Evolutionary conservation across 208 protist species (phyloP).

Genomic region (Trypanosoma brucei): DNA sequence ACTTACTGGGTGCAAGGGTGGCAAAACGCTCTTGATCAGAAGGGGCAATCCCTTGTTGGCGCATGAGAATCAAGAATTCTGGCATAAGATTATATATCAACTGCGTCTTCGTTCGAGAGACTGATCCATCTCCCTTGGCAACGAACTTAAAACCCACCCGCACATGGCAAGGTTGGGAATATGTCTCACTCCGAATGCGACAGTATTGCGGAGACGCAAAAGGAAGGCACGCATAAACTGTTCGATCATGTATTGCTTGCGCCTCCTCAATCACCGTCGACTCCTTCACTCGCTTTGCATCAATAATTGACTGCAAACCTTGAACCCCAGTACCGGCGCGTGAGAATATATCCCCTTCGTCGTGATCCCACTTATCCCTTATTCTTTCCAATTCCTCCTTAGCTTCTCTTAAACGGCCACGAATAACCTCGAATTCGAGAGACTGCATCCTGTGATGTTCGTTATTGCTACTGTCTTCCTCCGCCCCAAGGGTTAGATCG

Average conservation of each 20-base stretch:
- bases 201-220: constrained; percentile 84
- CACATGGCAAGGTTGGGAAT: constrained; percentile 78
- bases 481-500: constrained; percentile 28
- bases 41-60: constrained; percentile 41
- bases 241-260: constrained; percentile 56
- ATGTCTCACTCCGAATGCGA: constrained; percentile 76
- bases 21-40: constrained; percentile 46
- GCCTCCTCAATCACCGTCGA: constrained; percentile 60
- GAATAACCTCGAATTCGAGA: constrained; percentile 54
- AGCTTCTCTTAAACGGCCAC: constrained; percentile 46
- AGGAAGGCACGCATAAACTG: constrained; percentile 65
- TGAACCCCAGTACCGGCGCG: constrained; percentile 42
- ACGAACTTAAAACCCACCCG: constrained; percentile 75
- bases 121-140: constrained; percentile 9
- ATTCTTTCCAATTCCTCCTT: constrained; percentile 38
- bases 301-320: constrained; percentile 42
- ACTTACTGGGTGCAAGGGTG: constrained; percentile 71
- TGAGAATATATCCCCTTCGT: constrained; percentile 54
- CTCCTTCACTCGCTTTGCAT: constrained; percentile 67
- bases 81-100: constrained; percentile 52
- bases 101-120: not conserved
- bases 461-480: constrained; percentile 1
- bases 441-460: constrained; percentile 30
- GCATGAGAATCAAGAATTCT: constrained; percentile 68
- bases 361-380: constrained; percentile 45